Base-by-base conservation (phyloP, 192 early-diverging fungal species). In the Lunasporangiospora selenospora region DNA sequence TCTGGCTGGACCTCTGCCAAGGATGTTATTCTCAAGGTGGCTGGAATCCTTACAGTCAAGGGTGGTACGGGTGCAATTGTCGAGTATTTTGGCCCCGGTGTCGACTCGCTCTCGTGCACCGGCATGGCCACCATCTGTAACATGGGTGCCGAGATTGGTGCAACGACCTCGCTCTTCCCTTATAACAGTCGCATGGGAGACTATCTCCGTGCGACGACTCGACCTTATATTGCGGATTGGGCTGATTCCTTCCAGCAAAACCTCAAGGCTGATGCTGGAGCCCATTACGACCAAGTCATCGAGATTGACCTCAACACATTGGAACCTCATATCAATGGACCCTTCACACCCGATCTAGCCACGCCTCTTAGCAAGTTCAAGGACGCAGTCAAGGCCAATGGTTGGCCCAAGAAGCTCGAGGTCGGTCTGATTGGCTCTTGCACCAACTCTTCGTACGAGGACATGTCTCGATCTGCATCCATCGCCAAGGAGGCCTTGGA, bases 101-200 rank as follows among this genome's bases (percentile, higher is more conserved):
- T 95, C 45, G 92, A 97, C 55, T 88, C 92, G 38, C 82, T 98
- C 67, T 95, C 92, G 46, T 96, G 94, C 79, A 98, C 96, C 54
- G 96, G 95, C 66, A 97, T 98, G 96, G 96, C 92, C 56, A 98
- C 96, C 48, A 93, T 98, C 70, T 98, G 96, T 83, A 98, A 98
- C 85, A 97, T 98, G 96, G 96, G 96, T 75, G 96, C 96, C 40
- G 96, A 98, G 81, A 91, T 98, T 58, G 96, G 96, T 63, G 96
- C 96, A 31, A 98, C 96, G 43, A 97, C 96, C 46, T 98, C 96
- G 16, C 69, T 97, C 38, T 98, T 98, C 86, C 96, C 96, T 24
- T 96, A 89, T 85, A 95, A 94, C 75, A 73, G 81, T 41, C 90
- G 92, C 79, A 99, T 99, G 97, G 76, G 79, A 57, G 88, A 90